phyloP scores from a whole-genome alignment of 768 basidiomycete species.

The Lactifluus echinatus region DNA sequence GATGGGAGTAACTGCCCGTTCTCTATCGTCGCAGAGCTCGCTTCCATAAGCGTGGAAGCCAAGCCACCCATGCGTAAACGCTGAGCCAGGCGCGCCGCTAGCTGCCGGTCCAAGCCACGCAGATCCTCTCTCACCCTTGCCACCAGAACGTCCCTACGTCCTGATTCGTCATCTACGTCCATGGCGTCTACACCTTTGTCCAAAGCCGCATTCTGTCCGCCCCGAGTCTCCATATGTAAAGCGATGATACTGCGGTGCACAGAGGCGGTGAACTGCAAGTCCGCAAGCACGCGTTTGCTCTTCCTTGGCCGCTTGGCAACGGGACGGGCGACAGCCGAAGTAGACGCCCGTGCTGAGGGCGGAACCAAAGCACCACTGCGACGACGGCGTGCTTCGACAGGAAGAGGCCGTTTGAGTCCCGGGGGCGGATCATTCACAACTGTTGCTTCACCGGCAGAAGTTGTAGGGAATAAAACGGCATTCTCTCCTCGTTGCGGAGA shows the following conservation, averaged over 20 bases:
- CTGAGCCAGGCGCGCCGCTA: slow-evolving; percentile 6
- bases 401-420: slow-evolving; percentile 13
- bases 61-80: slow-evolving; percentile 9
- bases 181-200: neutral
- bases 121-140: slow-evolving; percentile 5
- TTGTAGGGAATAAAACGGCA: slow-evolving; percentile 4
- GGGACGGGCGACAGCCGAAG: neutral
- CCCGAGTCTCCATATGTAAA: neutral
- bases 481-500: slow-evolving; percentile 2
- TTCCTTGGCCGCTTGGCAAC: slow-evolving; percentile 18
- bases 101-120: slow-evolving; percentile 13
- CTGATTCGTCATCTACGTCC: slow-evolving; percentile 1
- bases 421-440: neutral
- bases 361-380: slow-evolving; percentile 14
- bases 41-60: slow-evolving; percentile 3
- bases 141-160: neutral
- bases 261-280: slow-evolving; percentile 18
- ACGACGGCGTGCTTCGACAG: slow-evolving; percentile 8
- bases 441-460: neutral
- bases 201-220: neutral
- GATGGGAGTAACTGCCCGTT: neutral
- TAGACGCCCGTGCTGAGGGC: neutral
- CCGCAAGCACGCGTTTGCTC: slow-evolving; percentile 19
- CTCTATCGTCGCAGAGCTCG: neutral
- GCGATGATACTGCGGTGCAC: slow-evolving; percentile 18